Conservation (phyloP, 2,329 filamentous ascomycete genomes). For the Clarireedia homoeocarpa region DNA sequence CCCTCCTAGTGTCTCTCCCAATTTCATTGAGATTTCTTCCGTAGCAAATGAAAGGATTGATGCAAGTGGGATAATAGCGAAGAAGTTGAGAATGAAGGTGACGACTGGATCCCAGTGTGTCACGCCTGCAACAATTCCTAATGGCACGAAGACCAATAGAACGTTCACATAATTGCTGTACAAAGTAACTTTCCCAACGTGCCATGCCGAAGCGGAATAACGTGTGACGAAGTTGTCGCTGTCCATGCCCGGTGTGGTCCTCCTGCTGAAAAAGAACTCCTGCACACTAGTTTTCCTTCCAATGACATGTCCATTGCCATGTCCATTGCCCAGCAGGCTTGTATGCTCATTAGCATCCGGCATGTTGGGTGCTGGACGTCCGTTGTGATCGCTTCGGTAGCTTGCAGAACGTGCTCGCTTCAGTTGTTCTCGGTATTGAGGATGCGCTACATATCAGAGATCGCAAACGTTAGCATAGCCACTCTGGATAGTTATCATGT, state of each 20-base stretch:
- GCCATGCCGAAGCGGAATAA: constrained; percentile 17
- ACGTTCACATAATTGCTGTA: constrained; percentile 56
- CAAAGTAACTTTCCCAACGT: constrained; percentile 25
- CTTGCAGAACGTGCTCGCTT: constrained; percentile 7
- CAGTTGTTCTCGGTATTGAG: constrained; percentile 14
- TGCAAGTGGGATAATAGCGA: constrained; percentile 50
- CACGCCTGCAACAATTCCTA: constrained; percentile 59
- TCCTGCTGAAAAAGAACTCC: constrained; percentile 21
- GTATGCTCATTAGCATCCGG: constrained; percentile 14
- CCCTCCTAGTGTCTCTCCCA: constrained; percentile 50
- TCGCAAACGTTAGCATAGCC: constrained; percentile 12
- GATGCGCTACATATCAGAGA: constrained; percentile 15
- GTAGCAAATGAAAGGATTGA: constrained; percentile 36
- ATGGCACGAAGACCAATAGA: constrained; percentile 67
- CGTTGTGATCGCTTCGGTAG: not conserved
- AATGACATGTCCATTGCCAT: constrained; percentile 1
- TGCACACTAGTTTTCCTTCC: constrained; percentile 14
- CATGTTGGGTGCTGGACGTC: not conserved
- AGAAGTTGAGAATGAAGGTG: constrained; percentile 51
- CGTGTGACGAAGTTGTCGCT: constrained; percentile 20
- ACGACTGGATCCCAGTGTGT: constrained; percentile 42
- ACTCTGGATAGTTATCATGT: constrained; percentile 3
- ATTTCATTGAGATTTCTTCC: constrained; percentile 38
- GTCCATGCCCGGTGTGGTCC: constrained; percentile 23
- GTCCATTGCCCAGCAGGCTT: constrained; percentile 15